Evolutionary conservation across 1,139 yeast species (phyloP).

Genomic region (Candida sp.): DNA sequence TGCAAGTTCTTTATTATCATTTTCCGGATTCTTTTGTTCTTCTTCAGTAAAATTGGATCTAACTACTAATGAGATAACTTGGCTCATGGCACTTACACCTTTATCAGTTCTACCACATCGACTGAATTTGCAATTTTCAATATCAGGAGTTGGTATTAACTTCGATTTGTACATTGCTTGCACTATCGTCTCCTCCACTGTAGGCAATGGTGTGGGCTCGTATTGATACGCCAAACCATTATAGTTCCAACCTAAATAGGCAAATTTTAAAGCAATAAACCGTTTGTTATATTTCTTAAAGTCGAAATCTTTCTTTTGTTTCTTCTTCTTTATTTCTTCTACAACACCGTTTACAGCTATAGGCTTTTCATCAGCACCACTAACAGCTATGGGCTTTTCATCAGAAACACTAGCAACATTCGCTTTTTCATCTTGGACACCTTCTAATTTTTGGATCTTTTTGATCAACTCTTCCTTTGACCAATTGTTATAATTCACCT

Average conservation of each 20-base stretch:
- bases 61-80: slow-evolving; percentile 78
- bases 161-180: slow-evolving; percentile 68
- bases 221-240: slow-evolving; percentile 85
- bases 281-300: slow-evolving; percentile 66
- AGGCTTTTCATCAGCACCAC: too few relatives aligned
- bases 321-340: slow-evolving; percentile 6
- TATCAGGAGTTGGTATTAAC: slow-evolving; percentile 59
- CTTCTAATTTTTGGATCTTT: slow-evolving; percentile 47
- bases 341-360: not conserved
- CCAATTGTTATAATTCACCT: slow-evolving; percentile 42
- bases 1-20: slow-evolving; percentile 69
- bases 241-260: slow-evolving; percentile 92
- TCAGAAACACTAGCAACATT: not conserved
- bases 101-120: slow-evolving; percentile 96
- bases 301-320: slow-evolving; percentile 54
- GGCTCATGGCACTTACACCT: slow-evolving; percentile 97
- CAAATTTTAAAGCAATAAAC: slow-evolving; percentile 74
- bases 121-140: slow-evolving; percentile 67
- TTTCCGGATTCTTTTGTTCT: slow-evolving; percentile 54
- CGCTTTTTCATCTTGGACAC: not conserved
- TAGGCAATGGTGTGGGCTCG: slow-evolving; percentile 74
- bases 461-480: slow-evolving; percentile 48
- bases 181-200: slow-evolving; percentile 78
- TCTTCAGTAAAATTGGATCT: slow-evolving; percentile 59
- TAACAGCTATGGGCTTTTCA: too few relatives aligned